Conservation (phyloP, 2,329 filamentous ascomycete genomes). For the Colletotrichum liaoningense region DNA sequence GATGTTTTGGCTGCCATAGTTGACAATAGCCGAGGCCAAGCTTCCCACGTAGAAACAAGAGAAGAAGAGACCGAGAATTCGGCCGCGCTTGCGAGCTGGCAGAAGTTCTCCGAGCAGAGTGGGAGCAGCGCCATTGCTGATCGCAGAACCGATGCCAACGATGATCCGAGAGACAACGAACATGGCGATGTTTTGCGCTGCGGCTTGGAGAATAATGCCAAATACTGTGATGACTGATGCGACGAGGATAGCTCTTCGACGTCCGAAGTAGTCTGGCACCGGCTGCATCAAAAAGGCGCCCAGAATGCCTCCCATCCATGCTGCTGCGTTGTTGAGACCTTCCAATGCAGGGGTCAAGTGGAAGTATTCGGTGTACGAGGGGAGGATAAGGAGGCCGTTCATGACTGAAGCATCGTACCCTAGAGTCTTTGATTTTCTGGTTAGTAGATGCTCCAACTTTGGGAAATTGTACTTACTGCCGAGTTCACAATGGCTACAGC, state of each 20-base stretch:
- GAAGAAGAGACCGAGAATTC: constrained; percentile 35
- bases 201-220: constrained; percentile 58
- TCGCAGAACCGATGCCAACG: constrained; percentile 56
- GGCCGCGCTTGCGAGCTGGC: constrained; percentile 42
- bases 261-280: constrained; percentile 54
- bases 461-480: background rate
- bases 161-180: constrained; percentile 60
- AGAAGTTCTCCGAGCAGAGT: constrained; percentile 63
- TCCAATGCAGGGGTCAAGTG: constrained; percentile 62
- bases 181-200: constrained; percentile 63
- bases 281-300: constrained; percentile 55
- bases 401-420: constrained; percentile 64
- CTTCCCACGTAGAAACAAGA: constrained; percentile 45
- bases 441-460: background rate
- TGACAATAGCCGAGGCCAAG: constrained; percentile 43
- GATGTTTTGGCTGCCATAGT: constrained; percentile 47
- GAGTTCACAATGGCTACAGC: constrained; percentile 31
- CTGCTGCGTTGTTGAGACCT: constrained; percentile 65
- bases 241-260: constrained; percentile 54
- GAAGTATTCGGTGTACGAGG: constrained; percentile 67
- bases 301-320: constrained; percentile 64
- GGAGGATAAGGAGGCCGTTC: constrained; percentile 68
- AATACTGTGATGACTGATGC: constrained; percentile 53
- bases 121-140: constrained; percentile 55
- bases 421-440: background rate